Conservation (phyloP, 495 filamentous ascomycete genomes). For the Wilcoxina mikolae region DNA sequence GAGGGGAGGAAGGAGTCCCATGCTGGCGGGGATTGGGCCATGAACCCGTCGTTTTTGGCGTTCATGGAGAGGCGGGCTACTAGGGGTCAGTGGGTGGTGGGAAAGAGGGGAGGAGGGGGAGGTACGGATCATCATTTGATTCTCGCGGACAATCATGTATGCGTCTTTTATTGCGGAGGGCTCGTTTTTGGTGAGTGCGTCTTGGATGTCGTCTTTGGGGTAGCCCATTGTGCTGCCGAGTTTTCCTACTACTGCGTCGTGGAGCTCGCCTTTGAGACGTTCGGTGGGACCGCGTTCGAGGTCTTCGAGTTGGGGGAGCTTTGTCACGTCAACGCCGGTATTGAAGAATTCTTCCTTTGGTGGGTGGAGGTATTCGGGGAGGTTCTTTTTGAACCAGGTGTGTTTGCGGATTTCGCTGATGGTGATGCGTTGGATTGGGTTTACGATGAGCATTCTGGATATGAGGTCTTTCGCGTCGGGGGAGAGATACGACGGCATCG, state of each 20-base stretch:
- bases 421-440: slow-evolving; percentile 82
- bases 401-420: slow-evolving; percentile 88
- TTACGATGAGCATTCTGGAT: slow-evolving; percentile 84
- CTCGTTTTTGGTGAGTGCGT: slow-evolving; percentile 77
- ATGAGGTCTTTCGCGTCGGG: slow-evolving; percentile 74
- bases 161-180: slow-evolving; percentile 97
- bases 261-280: slow-evolving; percentile 71
- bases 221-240: slow-evolving; percentile 97
- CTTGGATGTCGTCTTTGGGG: slow-evolving; percentile 82
- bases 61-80: slow-evolving; percentile 34
- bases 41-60: slow-evolving; percentile 35
- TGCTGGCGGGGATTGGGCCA: slow-evolving; percentile 40
- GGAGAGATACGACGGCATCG: slow-evolving; percentile 73
- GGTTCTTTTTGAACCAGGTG: slow-evolving; percentile 80
- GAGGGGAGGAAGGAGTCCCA: slow-evolving; percentile 32
- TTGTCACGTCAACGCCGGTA: slow-evolving; percentile 80
- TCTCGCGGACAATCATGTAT: slow-evolving; percentile 93
- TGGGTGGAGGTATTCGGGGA: slow-evolving; percentile 70
- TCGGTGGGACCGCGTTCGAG: slow-evolving; percentile 63
- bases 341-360: slow-evolving; percentile 88
- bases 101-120: slow-evolving; percentile 16
- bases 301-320: slow-evolving; percentile 65
- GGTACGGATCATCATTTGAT: slow-evolving; percentile 94
- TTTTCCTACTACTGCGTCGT: slow-evolving; percentile 82
- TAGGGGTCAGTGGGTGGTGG: slow-evolving; percentile 2